Evolutionary conservation across 192 early-diverging fungal genomes (phyloP).

Genomic region (Martensiomyces pterosporus): DNA sequence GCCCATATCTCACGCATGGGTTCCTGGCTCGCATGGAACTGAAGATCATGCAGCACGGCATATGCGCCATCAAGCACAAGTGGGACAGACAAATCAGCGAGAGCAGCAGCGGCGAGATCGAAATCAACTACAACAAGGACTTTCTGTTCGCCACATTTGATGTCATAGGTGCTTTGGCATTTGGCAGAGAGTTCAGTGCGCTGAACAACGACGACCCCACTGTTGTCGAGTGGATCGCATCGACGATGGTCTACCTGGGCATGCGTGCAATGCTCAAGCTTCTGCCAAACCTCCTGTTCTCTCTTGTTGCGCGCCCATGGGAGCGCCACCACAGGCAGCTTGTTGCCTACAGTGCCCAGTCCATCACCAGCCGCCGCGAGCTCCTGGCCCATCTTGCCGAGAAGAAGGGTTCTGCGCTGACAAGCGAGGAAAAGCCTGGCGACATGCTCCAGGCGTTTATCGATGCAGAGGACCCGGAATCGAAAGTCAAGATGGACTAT

Average conservation of each 20-base stretch:
- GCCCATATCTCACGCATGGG: neutral
- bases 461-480: slow-evolving; percentile 31
- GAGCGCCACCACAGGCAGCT: neutral
- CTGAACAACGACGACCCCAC: neutral
- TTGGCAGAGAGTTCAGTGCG: neutral
- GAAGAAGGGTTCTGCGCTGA: no score
- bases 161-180: neutral
- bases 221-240: neutral
- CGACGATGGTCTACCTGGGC: neutral
- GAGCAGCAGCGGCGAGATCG: neutral
- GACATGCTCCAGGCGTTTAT: slow-evolving; percentile 14
- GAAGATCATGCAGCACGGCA: neutral
- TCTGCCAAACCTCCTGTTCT: neutral
- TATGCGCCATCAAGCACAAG: neutral
- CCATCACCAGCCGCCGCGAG: neutral
- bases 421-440: neutral
- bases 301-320: neutral
- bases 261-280: neutral
- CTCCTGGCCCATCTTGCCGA: neutral
- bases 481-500: slow-evolving; percentile 23
- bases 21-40: neutral
- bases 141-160: neutral
- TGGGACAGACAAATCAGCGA: neutral
- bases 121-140: neutral
- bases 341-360: neutral